Evolutionary conservation across 202 grass and related monocot species (phyloP), one percentile per base, ranked within the genome.

Genomic region (Zoysia matrella): DNA sequence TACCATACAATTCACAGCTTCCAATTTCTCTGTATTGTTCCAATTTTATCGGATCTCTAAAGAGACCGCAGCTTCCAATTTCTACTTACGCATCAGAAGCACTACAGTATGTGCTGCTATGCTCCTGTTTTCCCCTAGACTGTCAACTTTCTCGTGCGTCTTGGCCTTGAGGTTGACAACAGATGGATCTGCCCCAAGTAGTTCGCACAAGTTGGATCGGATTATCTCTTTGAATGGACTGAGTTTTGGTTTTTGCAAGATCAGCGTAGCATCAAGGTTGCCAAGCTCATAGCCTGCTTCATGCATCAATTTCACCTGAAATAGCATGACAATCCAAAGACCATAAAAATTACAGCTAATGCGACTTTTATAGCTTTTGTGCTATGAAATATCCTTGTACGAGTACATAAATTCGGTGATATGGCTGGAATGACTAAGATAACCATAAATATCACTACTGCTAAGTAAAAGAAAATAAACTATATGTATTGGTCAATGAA

Each of bases 101-200:
- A 99, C 78, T 56, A 99, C 93, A 9, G 96, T 99, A 75, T 99
- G 96, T 14, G 96, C 96, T 75, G 96, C 96, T 69, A 99, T 99
- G 80, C 96, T 99, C 82, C 93, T 88, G 52, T 99, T 99, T 77
- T 99, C 96, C 48, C 96, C 96, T 57, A 99, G 89, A 86, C 96
- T 99, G 75, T 99, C 96, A 0, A 99, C 96, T 77, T 99, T 96
- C 73, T 99, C 96, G 44, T 99, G 93, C 0, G 93, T 99, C 79
- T 99, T 99, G 50, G 96, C 96, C 90, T 99, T 99, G 57, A 99
- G 93, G 83, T 99, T 99, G 30, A 99, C 87, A 13, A 96, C 93
- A 57, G 96, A 92, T 22, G 22, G 22, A 30, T 30, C 22, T 30
- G 22, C 22, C 22, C 22, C 22, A 30, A 30, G 22, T 30, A 30